phyloP scores from a whole-genome alignment of 208 protist species.

The Crithidia sp. region DNA sequence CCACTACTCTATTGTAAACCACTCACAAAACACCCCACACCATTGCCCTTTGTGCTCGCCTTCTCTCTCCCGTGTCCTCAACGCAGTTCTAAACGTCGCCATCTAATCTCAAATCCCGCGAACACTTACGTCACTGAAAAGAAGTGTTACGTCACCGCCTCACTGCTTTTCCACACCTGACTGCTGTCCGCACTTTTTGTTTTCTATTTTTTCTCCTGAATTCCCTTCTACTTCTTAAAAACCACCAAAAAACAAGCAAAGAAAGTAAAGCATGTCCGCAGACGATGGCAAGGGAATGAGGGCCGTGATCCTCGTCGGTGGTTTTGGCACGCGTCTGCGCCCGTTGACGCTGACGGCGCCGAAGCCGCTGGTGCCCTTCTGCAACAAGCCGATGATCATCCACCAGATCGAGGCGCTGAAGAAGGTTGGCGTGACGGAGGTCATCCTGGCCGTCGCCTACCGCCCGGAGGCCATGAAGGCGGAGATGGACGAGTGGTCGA shows the following conservation, averaged over 20 bases:
- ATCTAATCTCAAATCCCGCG: neutral
- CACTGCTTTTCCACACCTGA: neutral
- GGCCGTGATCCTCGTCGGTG: conserved; percentile 98
- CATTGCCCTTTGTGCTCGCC: neutral
- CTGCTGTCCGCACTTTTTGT: conserved; percentile 4
- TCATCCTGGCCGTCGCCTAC: conserved; percentile 97
- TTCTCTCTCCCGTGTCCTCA: no score
- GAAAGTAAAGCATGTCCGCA: conserved; percentile 17
- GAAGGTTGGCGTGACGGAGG: conserved; percentile 92
- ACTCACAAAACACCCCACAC: neutral
- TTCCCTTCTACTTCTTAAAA: conserved; percentile 4
- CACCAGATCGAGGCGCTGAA: conserved; percentile 97
- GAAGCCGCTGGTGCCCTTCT: conserved; percentile 98
- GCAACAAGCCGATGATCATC: conserved; percentile 98
- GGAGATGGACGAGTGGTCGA: conserved; percentile 88
- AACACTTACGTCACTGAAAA: neutral
- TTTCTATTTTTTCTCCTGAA: conserved; percentile 19
- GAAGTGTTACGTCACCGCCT: neutral
- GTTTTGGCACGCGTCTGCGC: conserved; percentile 94
- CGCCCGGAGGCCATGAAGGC: conserved; percentile 95
- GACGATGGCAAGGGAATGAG: conserved; percentile 86
- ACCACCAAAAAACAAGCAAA: neutral
- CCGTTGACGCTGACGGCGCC: conserved; percentile 97
- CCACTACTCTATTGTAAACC: no score
- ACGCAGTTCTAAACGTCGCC: neutral